Conservation (phyloP, 345 rosid species). For the Aurinia saxatilis region DNA sequence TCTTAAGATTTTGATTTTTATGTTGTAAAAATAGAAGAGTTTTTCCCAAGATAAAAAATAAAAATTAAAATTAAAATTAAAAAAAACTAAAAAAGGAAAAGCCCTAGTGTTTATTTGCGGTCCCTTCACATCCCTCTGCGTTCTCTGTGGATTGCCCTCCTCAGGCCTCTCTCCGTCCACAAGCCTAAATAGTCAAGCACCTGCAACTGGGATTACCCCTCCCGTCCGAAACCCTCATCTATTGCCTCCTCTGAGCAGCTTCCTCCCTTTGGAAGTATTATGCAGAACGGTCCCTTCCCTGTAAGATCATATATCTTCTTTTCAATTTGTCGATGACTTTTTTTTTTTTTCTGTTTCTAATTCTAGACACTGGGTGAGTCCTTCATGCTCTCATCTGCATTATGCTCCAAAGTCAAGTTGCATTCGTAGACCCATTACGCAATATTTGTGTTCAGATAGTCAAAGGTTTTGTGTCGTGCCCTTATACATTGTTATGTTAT, state of each 20-base stretch:
- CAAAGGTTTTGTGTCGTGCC: background rate
- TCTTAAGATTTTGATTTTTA: too few relatives aligned
- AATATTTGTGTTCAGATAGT: conserved; percentile 5
- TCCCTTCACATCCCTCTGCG: too few relatives aligned
- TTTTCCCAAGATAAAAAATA: too few relatives aligned
- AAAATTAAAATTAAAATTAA: too few relatives aligned
- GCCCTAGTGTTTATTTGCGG: too few relatives aligned
- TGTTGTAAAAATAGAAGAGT: too few relatives aligned
- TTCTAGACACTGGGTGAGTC: background rate
- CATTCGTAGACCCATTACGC: background rate
- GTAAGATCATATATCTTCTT: conserved; percentile 37
- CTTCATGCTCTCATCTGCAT: background rate
- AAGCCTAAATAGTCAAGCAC: conserved; percentile 44
- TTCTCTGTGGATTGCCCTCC: too few relatives aligned
- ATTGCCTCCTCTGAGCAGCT: conserved; percentile 41
- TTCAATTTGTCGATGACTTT: background rate
- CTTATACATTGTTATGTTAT: background rate
- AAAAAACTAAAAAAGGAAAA: too few relatives aligned
- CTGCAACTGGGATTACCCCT: conserved; percentile 35
- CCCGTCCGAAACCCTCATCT: conserved; percentile 44
- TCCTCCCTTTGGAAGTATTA: conserved; percentile 40
- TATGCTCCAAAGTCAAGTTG: background rate
- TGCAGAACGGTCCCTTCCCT: conserved; percentile 43
- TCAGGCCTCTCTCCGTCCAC: too few relatives aligned
- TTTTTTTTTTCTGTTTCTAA: background rate